phyloP scores from a whole-genome alignment of 371 early-diverging fungal genomes.

The Lichtheimia ramosa region DNA sequence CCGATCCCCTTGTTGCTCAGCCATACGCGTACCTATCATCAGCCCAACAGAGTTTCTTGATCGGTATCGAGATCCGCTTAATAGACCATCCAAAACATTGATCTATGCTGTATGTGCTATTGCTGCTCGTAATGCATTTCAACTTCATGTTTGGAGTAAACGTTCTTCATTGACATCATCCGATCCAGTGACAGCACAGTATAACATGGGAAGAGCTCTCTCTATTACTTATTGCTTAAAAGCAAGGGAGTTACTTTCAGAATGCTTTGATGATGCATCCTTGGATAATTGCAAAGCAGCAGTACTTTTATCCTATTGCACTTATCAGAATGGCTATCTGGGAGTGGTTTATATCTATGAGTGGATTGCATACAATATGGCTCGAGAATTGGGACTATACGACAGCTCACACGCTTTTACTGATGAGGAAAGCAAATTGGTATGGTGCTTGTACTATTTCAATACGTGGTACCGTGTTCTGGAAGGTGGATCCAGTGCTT shows the following conservation, averaged over 20 bases:
- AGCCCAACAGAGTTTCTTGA: constrained; percentile 32
- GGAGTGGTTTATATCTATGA: constrained; percentile 47
- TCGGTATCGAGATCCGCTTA: constrained; percentile 27
- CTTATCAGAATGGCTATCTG: constrained; percentile 43
- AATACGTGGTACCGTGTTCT: constrained; percentile 48
- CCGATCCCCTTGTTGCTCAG: constrained; percentile 47
- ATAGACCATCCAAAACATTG: constrained; percentile 32
- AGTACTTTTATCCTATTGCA: constrained; percentile 41
- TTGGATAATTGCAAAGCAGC: constrained; percentile 46
- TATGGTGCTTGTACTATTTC: constrained; percentile 49
- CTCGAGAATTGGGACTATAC: constrained; percentile 41
- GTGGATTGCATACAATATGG: constrained; percentile 51
- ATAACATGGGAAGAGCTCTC: constrained; percentile 48
- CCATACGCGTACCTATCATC: constrained; percentile 39
- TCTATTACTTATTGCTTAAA: constrained; percentile 40
- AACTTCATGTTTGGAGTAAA: constrained; percentile 45
- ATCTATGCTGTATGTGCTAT: constrained; percentile 45
- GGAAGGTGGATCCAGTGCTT: constrained; percentile 27
- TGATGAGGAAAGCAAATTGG: constrained; percentile 31
- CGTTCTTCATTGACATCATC: constrained; percentile 28
- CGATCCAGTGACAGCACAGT: constrained; percentile 10
- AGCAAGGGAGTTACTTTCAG: constrained; percentile 41
- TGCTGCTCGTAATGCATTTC: constrained; percentile 51
- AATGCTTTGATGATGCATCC: constrained; percentile 45
- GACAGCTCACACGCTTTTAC: constrained; percentile 22